Evolutionary conservation across 2,329 filamentous ascomycete genomes (phyloP), one percentile per base, ranked within the genome.

Genomic region (Sarocladium brachiariae): DNA sequence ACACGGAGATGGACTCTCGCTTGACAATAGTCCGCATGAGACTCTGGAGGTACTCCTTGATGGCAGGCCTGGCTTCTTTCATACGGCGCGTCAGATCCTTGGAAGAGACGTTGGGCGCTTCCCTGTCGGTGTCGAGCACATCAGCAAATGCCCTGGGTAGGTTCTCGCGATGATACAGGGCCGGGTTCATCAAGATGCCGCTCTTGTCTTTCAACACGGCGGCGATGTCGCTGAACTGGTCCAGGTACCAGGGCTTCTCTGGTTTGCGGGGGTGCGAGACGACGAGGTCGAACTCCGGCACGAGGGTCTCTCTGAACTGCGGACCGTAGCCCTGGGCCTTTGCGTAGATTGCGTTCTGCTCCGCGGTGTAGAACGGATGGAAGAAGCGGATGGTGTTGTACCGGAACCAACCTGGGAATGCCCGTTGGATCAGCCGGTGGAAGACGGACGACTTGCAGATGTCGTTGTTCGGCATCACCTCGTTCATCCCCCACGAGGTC

Each of bases 341-440:
- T 2, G 70, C 68, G 43, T 71, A 72, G 3, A 55, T 56, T 33
- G 61, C 57, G 51, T 73, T 73, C 33, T 65, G 65, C 35, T 66
- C 64, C 55, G 65, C 70, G 4, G 70, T 72, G 57, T 71, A 73
- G 59, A 74, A 67, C 27, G 71, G 71, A 51, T 74, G 71, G 67
- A 73, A 71, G 33, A 73, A 60, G 24, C 65, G 62, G 4, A 73
- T 55, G 0, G 70, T 72, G 61, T 75, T 70, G 53, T 54, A 64
- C 1, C 61, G 59, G 60, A 73, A 76, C 65, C 69, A 71, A 14
- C 65, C 65, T 0, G 73, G 73, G 8, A 75, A 57, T 9, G 65
- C 71, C 6, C 72, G 64, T 51, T 72, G 68, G 53, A 76, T 68
- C 13, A 76, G 65, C 56, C 71, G 72, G 58, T 75, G 70, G 30